Evolutionary conservation across 352 stramenopile genomes (phyloP).

Genomic region (Globisporangium barbulae): DNA sequence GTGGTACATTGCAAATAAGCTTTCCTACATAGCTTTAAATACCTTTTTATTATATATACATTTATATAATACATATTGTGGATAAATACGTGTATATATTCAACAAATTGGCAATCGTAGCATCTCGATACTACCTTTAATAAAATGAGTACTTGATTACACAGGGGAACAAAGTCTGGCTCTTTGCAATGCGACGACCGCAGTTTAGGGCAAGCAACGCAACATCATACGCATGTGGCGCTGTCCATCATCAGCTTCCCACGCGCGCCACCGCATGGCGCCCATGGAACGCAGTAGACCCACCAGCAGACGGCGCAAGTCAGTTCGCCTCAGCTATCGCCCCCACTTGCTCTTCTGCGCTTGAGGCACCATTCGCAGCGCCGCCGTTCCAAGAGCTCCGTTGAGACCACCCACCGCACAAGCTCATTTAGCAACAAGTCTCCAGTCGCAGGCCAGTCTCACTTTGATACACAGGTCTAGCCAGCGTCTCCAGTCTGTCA

Average conservation of each 20-base stretch:
- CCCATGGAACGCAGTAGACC: neutral
- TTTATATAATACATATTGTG: neutral
- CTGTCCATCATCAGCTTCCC: neutral
- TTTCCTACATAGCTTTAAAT: neutral
- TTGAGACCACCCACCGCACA: no score
- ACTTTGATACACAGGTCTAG: neutral
- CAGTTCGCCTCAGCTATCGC: no score
- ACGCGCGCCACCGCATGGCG: neutral
- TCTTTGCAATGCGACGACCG: neutral
- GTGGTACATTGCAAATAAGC: neutral
- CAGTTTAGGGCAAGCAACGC: neutral
- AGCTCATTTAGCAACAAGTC: no score
- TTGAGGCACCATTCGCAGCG: no score
- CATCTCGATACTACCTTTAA: neutral
- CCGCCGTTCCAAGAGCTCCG: no score
- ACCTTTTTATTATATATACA: neutral
- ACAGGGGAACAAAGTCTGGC: neutral
- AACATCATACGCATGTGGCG: neutral
- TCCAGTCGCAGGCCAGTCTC: neutral
- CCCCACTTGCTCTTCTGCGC: no score
- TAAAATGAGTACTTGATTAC: neutral
- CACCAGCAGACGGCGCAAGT: neutral
- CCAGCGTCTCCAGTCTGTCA: neutral
- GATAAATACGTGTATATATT: neutral
- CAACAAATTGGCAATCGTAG: neutral